phyloP scores from a whole-genome alignment of 176 grass and related monocot genomes.

The Rhynchospora pubera region DNA sequence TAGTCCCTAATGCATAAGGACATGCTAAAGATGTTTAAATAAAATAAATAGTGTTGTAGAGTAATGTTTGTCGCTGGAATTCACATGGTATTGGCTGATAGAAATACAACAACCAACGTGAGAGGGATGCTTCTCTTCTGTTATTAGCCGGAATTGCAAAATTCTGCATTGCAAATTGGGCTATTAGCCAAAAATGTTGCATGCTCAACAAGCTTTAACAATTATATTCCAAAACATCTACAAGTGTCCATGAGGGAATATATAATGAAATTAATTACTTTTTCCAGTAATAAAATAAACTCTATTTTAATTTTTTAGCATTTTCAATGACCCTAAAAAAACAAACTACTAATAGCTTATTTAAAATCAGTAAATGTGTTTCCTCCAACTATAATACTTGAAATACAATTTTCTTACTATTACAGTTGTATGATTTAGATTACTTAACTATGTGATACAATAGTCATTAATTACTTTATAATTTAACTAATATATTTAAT shows the following conservation, averaged over 20 bases:
- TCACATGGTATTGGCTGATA: conserved; percentile 4
- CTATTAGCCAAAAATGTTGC: neutral
- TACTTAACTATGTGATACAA: neutral
- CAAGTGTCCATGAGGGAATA: neutral
- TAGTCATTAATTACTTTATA: neutral
- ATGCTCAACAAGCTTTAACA: neutral
- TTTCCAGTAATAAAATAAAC: neutral
- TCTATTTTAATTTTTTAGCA: neutral
- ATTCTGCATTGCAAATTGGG: neutral
- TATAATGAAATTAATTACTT: neutral
- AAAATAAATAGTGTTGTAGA: neutral
- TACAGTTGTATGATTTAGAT: neutral
- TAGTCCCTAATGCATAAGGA: neutral
- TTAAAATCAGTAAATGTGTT: neutral
- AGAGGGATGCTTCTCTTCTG: conserved; percentile 8
- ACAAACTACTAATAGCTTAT: neutral
- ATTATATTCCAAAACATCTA: neutral
- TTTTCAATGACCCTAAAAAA: neutral
- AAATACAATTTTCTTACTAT: neutral
- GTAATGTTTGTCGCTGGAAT: neutral
- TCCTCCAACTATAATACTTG: neutral
- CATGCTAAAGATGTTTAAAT: neutral
- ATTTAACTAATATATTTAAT: neutral
- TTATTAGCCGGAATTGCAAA: neutral
- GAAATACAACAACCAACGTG: conserved; percentile 7